Conservation (phyloP, 148 eudicot genomes). For the Suaeda aralocaspica region DNA sequence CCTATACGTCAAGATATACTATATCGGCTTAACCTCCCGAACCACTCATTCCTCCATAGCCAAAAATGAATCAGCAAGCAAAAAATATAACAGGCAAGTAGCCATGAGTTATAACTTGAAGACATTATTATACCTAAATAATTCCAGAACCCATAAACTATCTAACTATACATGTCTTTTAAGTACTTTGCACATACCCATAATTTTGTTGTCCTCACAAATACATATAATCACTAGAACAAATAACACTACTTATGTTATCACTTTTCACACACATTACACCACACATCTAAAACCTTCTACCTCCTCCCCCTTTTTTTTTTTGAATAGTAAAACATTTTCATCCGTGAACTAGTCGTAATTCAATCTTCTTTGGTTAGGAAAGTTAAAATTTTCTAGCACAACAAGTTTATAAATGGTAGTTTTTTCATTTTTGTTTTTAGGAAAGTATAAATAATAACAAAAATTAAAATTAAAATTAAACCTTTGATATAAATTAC, state of each 20-base stretch:
- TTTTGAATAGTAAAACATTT: no score
- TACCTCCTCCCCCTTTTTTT: not conserved
- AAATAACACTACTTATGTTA: not conserved
- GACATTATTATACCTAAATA: no score
- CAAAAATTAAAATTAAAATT: no score
- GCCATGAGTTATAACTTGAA: no score
- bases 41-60: no score
- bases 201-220: not conserved
- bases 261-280: not conserved
- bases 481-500: not conserved
- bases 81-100: no score
- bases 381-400: no score
- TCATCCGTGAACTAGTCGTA: no score
- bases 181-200: constrained; percentile 9
- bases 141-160: constrained; percentile 15
- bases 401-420: constrained; percentile 13
- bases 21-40: no score
- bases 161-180: constrained; percentile 11
- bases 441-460: no score
- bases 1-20: no score
- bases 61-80: no score
- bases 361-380: not conserved
- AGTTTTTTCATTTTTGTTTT: not conserved
- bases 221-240: not conserved
- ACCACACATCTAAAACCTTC: not conserved